Evolutionary conservation across 257 asterid species (phyloP).

Genomic region (Solanum pinnatisectum): DNA sequence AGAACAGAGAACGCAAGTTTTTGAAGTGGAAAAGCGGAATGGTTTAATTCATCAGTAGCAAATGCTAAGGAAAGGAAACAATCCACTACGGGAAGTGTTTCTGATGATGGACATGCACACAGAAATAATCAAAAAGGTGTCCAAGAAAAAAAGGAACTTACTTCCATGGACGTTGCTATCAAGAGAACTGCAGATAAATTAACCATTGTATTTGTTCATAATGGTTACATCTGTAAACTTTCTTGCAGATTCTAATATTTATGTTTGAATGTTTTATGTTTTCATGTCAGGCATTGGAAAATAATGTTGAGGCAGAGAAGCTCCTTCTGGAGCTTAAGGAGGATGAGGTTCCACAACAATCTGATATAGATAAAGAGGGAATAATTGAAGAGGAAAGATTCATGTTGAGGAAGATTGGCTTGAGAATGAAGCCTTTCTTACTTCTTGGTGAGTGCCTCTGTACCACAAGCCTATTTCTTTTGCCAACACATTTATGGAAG

Average conservation of each 20-base stretch:
- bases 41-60: constrained; percentile 4
- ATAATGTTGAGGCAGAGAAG: constrained; percentile 64
- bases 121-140: background rate
- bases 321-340: constrained; percentile 55
- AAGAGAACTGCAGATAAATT: constrained; percentile 49
- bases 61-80: constrained; percentile 12
- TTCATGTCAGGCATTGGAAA: constrained; percentile 61
- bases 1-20: constrained; percentile 48
- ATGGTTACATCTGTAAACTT: background rate
- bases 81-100: constrained; percentile 11
- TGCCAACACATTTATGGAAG: background rate
- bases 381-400: constrained; percentile 88
- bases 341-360: constrained; percentile 42
- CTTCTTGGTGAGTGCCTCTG: constrained; percentile 58
- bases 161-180: constrained; percentile 26
- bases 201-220: constrained; percentile 45
- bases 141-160: constrained; percentile 28
- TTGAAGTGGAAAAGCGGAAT: constrained; percentile 12
- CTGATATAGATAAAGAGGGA: constrained; percentile 79
- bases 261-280: constrained; percentile 5
- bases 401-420: constrained; percentile 89
- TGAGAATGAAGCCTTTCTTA: constrained; percentile 82
- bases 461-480: background rate
- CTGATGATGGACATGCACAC: constrained; percentile 9
- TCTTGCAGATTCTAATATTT: constrained; percentile 4